Base-by-base conservation (phyloP, 2,329 filamentous ascomycete genomes). In the Ceratocystiopsis sp. region DNA sequence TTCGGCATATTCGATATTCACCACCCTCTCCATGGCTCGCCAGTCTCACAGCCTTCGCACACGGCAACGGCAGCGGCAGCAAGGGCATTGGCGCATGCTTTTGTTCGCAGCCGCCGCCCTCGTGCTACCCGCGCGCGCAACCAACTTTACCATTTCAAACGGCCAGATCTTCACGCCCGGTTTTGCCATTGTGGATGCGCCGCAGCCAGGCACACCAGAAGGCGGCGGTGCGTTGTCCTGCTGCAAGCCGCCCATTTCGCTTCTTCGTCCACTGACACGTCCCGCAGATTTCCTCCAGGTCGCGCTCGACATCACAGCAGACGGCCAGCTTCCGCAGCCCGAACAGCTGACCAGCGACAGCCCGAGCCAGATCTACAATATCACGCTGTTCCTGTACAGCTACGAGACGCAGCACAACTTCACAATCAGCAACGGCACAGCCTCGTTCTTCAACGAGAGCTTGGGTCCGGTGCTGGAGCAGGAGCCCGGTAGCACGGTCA, bases 111-210 rank as follows among this genome's bases (percentile, higher is more conserved):
- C 19, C 48, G 51, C 35, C 50, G 15, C 46, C 19, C 4, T 7
- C 52, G 15, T 51, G 10, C 25, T 29, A 10, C 25, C 25, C 10
- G 25, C 25, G 7, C 25, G 25, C 10, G 61, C 61, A 7, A 53
- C 59, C 37, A 62, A 66, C 47, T 79, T 80, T 51, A 73, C 69
- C 17, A 68, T 75, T 42, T 59, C 73, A 18, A 73, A 73, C 50
- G 78, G 78, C 15, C 76, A 83, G 51, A 71, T 84, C 43, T 81
- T 71, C 52, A 84, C 78, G 0, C 78, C 78, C 0, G 78, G 79
- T 0, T 68, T 83, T 44, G 77, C 69, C 19, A 70, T 83, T 44
- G 61, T 83, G 34, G 70, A 82, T 57, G 68, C 78, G 32, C 75
- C 75, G 13, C 75, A 80, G 48, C 75, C 75, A 6, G 68, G 69